phyloP scores from a whole-genome alignment of 2,329 filamentous ascomycete species.

The Septoria linicola region DNA sequence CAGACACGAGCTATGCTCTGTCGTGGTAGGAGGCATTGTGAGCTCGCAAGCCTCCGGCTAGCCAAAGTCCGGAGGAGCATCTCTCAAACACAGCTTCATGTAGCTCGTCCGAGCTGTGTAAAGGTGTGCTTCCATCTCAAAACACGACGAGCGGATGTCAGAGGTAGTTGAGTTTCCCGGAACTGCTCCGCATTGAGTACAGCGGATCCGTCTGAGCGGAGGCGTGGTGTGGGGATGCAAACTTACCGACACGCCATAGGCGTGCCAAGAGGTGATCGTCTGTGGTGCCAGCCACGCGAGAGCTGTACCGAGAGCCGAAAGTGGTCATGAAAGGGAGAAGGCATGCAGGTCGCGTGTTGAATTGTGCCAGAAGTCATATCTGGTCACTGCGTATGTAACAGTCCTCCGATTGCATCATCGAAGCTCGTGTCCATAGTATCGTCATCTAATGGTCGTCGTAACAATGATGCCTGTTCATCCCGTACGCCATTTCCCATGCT shows the following conservation, averaged over 20 bases:
- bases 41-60: slow-evolving; percentile 24
- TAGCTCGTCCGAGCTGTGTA: slow-evolving; percentile 7
- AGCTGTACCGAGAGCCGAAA: slow-evolving; percentile 6
- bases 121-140: slow-evolving; percentile 2
- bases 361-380: slow-evolving; percentile 6
- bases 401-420: no score
- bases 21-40: background rate
- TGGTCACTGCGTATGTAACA: background rate
- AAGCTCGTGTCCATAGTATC: slow-evolving; percentile 1
- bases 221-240: slow-evolving; percentile 7
- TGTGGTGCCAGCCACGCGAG: no score
- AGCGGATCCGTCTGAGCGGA: slow-evolving; percentile 10
- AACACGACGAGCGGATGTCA: background rate
- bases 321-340: background rate
- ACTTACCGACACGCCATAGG: background rate
- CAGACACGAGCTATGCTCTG: background rate
- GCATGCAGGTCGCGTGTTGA: background rate
- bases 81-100: slow-evolving; percentile 22
- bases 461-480: slow-evolving; percentile 3
- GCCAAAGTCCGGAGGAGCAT: slow-evolving; percentile 28
- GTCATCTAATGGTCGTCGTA: slow-evolving; percentile 13
- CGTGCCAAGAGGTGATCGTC: slow-evolving; percentile 4
- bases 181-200: slow-evolving; percentile 3
- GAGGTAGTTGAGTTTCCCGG: slow-evolving; percentile 5
- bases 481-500: slow-evolving; percentile 25